Evolutionary conservation across 164 flowering plant genomes (phyloP).

Genomic region (Warburgia ugandensis): DNA sequence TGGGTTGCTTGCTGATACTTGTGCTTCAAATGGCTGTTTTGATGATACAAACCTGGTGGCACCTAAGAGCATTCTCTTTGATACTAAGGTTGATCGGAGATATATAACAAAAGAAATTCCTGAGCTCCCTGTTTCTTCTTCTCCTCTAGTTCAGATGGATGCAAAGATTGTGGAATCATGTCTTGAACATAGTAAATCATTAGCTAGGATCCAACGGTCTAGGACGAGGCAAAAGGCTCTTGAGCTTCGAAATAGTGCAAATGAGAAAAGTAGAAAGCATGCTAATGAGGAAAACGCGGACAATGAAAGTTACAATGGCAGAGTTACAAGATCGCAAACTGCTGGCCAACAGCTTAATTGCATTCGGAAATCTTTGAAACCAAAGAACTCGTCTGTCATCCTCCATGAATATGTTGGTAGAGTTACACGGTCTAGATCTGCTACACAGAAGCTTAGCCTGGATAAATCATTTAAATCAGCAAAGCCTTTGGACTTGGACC

Average conservation of each 20-base stretch:
- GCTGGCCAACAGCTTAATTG: neutral
- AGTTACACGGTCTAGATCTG: slow-evolving; percentile 7
- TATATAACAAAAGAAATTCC: slow-evolving; percentile 4
- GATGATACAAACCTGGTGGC: slow-evolving; percentile 18
- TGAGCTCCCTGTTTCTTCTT: slow-evolving; percentile 12
- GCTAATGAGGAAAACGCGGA: slow-evolving; percentile 2
- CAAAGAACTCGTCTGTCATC: neutral
- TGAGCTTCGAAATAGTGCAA: slow-evolving; percentile 71
- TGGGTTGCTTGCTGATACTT: slow-evolving; percentile 15
- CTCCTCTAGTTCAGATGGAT: slow-evolving; percentile 13
- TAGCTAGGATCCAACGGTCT: slow-evolving; percentile 60
- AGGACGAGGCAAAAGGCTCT: slow-evolving; percentile 81
- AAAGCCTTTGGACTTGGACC: slow-evolving; percentile 3
- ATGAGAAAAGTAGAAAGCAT: slow-evolving; percentile 20
- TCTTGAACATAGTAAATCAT: slow-evolving; percentile 33
- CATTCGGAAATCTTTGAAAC: neutral
- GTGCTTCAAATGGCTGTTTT: slow-evolving; percentile 19
- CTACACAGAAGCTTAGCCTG: neutral
- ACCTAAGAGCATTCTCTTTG: slow-evolving; percentile 12
- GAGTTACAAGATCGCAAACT: neutral
- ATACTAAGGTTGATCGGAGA: slow-evolving; percentile 10
- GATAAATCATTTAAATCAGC: neutral
- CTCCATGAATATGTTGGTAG: slow-evolving; percentile 8
- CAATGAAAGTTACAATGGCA: neutral
- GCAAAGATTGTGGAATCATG: slow-evolving; percentile 6